phyloP scores from a whole-genome alignment of 345 rosid genomes.

The Gossypium stocksii region DNA sequence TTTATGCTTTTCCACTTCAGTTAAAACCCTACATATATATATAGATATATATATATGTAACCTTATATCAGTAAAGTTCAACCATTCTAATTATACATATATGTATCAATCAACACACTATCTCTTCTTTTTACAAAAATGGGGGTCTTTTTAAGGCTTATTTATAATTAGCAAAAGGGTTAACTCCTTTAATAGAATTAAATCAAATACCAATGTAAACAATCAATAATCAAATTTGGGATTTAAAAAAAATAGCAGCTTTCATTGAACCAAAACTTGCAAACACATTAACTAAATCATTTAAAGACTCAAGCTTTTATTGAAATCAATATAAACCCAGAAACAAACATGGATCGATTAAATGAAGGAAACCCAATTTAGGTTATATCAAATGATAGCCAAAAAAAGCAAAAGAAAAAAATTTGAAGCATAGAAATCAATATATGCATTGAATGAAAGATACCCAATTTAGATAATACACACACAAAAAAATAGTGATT shows the following conservation, averaged over 20 bases:
- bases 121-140: slow-evolving; percentile 2
- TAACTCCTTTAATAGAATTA: slow-evolving; percentile 15
- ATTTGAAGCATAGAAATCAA: not conserved
- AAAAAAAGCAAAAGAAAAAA: not conserved
- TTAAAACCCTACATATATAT: slow-evolving; percentile 13
- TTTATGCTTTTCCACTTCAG: slow-evolving; percentile 23
- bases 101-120: slow-evolving; percentile 18
- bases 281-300: not conserved
- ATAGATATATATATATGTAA: not conserved
- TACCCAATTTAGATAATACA: slow-evolving; percentile 21
- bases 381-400: slow-evolving; percentile 13
- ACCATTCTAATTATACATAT: not conserved
- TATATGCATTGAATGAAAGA: not conserved
- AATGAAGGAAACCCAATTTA: slow-evolving; percentile 20
- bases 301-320: not conserved
- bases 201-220: slow-evolving; percentile 3
- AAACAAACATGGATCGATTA: slow-evolving; percentile 16
- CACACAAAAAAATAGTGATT: not conserved
- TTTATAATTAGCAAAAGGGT: slow-evolving; percentile 12
- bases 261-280: too few relatives aligned
- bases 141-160: slow-evolving; percentile 1
- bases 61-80: slow-evolving; percentile 21
- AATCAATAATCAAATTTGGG: slow-evolving; percentile 12
- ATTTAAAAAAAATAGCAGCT: not conserved
- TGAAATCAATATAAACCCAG: slow-evolving; percentile 2